phyloP scores from a whole-genome alignment of 768 basidiomycete genomes.

The Boletus subparvulus region DNA sequence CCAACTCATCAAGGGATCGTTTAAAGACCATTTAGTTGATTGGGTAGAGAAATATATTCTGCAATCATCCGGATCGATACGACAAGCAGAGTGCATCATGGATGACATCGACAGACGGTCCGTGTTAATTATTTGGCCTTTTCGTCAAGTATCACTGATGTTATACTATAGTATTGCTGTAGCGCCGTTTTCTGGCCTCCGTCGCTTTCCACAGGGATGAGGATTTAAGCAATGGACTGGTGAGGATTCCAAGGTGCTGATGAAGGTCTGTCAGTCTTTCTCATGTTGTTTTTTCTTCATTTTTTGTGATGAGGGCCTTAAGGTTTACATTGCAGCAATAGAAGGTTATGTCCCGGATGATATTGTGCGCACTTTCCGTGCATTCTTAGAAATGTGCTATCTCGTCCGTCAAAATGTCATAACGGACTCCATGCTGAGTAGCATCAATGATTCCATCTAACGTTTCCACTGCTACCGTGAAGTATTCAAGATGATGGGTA shows the following conservation, averaged over 20 bases:
- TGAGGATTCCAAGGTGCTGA: conserved; percentile 38
- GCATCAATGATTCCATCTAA: too few relatives aligned
- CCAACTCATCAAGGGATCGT: conserved; percentile 3
- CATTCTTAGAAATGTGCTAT: too few relatives aligned
- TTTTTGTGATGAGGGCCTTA: not conserved
- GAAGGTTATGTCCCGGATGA: conserved; percentile 21
- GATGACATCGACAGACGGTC: conserved; percentile 34
- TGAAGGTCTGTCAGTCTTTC: conserved; percentile 33
- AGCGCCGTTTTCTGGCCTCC: conserved; percentile 27
- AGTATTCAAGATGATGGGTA: too few relatives aligned
- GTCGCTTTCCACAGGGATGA: conserved; percentile 30
- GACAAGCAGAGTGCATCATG: conserved; percentile 19
- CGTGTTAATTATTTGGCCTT: not conserved
- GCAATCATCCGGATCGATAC: not conserved
- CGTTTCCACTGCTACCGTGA: too few relatives aligned
- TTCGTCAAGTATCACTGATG: not conserved
- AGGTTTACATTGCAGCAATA: conserved; percentile 34
- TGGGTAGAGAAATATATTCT: conserved; percentile 4
- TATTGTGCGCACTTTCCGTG: conserved; percentile 3
- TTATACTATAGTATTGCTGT: conserved; percentile 23
- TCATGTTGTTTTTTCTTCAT: not conserved
- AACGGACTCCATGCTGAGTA: too few relatives aligned
- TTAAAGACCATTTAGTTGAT: conserved; percentile 5
- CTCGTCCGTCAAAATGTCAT: too few relatives aligned
- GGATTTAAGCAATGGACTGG: conserved; percentile 41